Evolutionary conservation across 2,329 filamentous ascomycete species (phyloP).

Genomic region (Hypoxylon sp.): DNA sequence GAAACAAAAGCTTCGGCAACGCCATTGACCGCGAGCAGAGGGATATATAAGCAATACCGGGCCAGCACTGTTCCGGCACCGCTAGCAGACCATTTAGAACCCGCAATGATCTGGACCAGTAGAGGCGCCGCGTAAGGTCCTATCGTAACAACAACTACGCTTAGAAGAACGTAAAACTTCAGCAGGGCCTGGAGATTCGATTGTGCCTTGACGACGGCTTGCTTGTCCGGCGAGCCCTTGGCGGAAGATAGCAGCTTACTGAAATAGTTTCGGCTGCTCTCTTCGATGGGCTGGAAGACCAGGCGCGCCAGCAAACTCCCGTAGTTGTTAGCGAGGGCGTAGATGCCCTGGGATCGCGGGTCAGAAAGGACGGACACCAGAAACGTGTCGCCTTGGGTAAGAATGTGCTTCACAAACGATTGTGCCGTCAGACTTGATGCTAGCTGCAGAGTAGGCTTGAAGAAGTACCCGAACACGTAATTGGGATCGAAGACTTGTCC

Average conservation of each 20-base stretch:
- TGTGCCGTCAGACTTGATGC: slow-evolving; percentile 89
- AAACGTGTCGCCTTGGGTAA: slow-evolving; percentile 95
- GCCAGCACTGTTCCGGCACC: slow-evolving; percentile 82
- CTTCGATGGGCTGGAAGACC: slow-evolving; percentile 94
- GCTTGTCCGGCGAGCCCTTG: slow-evolving; percentile 37
- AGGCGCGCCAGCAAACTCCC: slow-evolving; percentile 90
- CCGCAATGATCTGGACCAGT: slow-evolving; percentile 81
- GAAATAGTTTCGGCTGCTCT: slow-evolving; percentile 91
- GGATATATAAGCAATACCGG: slow-evolving; percentile 92
- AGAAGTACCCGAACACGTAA: slow-evolving; percentile 75
- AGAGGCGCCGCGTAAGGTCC: slow-evolving; percentile 83
- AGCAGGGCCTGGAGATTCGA: slow-evolving; percentile 75
- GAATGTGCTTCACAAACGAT: slow-evolving; percentile 89
- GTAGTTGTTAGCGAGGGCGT: slow-evolving; percentile 94
- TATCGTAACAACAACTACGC: slow-evolving; percentile 75
- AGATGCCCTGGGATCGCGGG: slow-evolving; percentile 87
- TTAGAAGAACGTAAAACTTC: slow-evolving; percentile 80
- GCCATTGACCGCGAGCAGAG: slow-evolving; percentile 91
- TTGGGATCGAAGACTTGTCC: slow-evolving; percentile 28
- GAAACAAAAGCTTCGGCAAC: slow-evolving; percentile 94
- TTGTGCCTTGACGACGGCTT: slow-evolving; percentile 59
- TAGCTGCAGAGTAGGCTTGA: slow-evolving; percentile 77
- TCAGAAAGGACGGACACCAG: slow-evolving; percentile 84
- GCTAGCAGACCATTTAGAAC: slow-evolving; percentile 79
- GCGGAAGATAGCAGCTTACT: slow-evolving; percentile 76